Evolutionary conservation across 2,329 filamentous ascomycete genomes (phyloP), one percentile per base, ranked within the genome.

Genomic region (Colletotrichum eremochloae): DNA sequence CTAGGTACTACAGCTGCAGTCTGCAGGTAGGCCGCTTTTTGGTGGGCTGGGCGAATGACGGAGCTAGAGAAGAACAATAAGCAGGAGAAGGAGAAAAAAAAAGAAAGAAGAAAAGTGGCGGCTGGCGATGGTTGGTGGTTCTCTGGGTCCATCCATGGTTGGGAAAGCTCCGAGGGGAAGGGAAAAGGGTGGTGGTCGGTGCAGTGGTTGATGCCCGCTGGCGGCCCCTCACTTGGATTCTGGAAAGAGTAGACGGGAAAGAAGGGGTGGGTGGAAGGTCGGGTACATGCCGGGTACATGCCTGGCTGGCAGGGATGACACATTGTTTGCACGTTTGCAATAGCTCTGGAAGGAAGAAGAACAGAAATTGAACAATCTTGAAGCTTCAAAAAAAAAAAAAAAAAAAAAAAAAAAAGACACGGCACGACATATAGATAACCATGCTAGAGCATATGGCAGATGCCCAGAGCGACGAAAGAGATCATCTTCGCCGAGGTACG

Each of bases 181-280:
- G 42, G 60, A 69, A 66, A 55, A 67, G 56, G 63, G 64, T 71
- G 48, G 68, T 63, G 68, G 64, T 67, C 58, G 65, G 65, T 67
- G 60, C 65, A 61, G 56, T 63, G 46, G 36, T 29, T 31, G 48
- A 52, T 65, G 62, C 62, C 62, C 50, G 62, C 64, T 42, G 38
- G n/a, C 36, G 67, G 57, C 56, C 65, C 48, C 56, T 46, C 65
- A 60, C 38, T 55, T 42, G 48, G 44, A 60, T 65, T 66, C 57
- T 69, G 29, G 50, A 63, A 68, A 63, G 60, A 63, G 61, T 24
- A 38, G 20, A 40, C 55, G 55, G 55, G 62, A 42, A 33, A 20
- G 61, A 63, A 63, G 48, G 57, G 20, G 65, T 24, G 24, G 24
- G 24, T 24, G 24, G 53, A 38, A 60, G 66, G 69, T 64, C 65